Conservation (phyloP, 495 filamentous ascomycete species). For the Pseudomonodictys pantanalensis region DNA sequence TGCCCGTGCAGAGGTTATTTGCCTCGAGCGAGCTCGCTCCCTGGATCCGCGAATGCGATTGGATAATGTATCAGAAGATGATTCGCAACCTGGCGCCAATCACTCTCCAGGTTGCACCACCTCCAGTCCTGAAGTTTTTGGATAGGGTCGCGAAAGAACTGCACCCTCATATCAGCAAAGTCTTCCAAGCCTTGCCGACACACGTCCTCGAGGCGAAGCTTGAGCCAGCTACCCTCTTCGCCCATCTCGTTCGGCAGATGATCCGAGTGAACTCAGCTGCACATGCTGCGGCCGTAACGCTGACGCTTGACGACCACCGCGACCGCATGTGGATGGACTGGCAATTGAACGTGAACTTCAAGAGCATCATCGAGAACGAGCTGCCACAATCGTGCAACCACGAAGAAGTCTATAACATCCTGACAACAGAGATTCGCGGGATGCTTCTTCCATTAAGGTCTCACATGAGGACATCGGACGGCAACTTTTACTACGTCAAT, state of each 20-base stretch:
- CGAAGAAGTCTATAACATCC: slow-evolving; percentile 65
- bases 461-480: slow-evolving; percentile 53
- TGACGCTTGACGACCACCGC: slow-evolving; percentile 68
- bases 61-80: slow-evolving; percentile 94
- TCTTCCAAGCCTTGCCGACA: slow-evolving; percentile 73
- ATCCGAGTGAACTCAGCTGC: slow-evolving; percentile 89
- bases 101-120: slow-evolving; percentile 83
- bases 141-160: slow-evolving; percentile 78
- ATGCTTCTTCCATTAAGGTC: slow-evolving; percentile 64
- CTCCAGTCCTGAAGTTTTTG: slow-evolving; percentile 76
- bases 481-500: slow-evolving; percentile 52
- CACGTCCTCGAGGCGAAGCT: slow-evolving; percentile 85
- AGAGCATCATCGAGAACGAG: slow-evolving; percentile 47
- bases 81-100: slow-evolving; percentile 81
- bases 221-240: slow-evolving; percentile 85
- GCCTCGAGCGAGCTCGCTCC: slow-evolving; percentile 74
- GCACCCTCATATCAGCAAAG: slow-evolving; percentile 70
- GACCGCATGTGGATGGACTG: slow-evolving; percentile 94
- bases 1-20: slow-evolving; percentile 94
- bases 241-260: slow-evolving; percentile 75
- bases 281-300: slow-evolving; percentile 74
- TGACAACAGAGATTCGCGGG: slow-evolving; percentile 70
- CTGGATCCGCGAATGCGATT: slow-evolving; percentile 95
- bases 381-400: slow-evolving; percentile 55
- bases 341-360: slow-evolving; percentile 72